Conservation (phyloP, 805 yeast genomes). For the Starmera dryadoides region DNA sequence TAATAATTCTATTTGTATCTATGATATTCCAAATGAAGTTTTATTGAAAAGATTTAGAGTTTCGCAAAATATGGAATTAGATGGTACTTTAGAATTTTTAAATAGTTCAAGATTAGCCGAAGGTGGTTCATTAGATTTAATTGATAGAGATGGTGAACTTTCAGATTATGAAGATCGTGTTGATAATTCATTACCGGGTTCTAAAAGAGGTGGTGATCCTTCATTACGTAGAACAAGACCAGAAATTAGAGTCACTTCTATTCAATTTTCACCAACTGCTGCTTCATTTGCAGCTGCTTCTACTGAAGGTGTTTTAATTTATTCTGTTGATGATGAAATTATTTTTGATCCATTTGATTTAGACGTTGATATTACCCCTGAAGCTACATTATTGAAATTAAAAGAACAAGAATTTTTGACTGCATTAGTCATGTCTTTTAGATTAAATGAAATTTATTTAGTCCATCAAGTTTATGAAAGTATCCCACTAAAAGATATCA, state of each 20-base stretch:
- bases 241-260: constrained; percentile 71
- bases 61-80: constrained; percentile 82
- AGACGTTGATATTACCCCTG: constrained; percentile 88
- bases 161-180: constrained; percentile 79
- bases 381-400: constrained; percentile 55
- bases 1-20: constrained; percentile 83
- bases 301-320: constrained; percentile 85
- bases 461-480: constrained; percentile 68
- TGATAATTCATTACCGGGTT: constrained; percentile 79
- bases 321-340: constrained; percentile 66
- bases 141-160: constrained; percentile 81
- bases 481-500: constrained; percentile 64
- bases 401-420: constrained; percentile 51
- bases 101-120: constrained; percentile 83
- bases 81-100: constrained; percentile 76
- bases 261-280: constrained; percentile 85
- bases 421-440: constrained; percentile 87
- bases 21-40: constrained; percentile 86
- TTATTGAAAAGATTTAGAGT: constrained; percentile 74
- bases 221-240: constrained; percentile 72
- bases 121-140: constrained; percentile 74
- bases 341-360: constrained; percentile 92
- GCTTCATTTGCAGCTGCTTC: constrained; percentile 90
- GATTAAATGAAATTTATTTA: constrained; percentile 76
- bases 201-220: constrained; percentile 71